Percentiles rank a stretch among this genome's conserved stretches.
These are phyloP conservation scores for Talaromyces sp. DNA, from an alignment of 2,329 filamentous ascomycete species.

Conservation along the genomic window DNA sequence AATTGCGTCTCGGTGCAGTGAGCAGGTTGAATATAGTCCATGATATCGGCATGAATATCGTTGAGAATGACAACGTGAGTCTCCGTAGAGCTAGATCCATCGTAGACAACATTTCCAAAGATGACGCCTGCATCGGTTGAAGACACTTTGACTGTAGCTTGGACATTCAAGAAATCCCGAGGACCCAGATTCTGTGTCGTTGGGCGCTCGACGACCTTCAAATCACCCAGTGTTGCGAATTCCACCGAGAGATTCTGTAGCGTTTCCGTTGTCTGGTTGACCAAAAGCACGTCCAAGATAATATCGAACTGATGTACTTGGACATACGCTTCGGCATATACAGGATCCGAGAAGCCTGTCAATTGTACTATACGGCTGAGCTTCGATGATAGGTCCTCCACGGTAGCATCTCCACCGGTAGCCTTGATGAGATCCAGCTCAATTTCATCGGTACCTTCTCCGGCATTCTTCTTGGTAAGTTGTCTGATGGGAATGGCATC, in stretches of 20 bases:
- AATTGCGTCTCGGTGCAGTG: conserved; percentile 97
- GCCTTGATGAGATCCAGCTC: conserved; percentile 90
- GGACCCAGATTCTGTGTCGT: conserved; percentile 93
- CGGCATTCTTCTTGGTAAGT: conserved; percentile 82
- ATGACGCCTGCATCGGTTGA: conserved; percentile 98
- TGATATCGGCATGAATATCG: conserved; percentile 97
- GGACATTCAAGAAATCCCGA: conserved; percentile 96
- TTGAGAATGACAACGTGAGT: conserved; percentile 97
- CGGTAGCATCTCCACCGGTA: conserved; percentile 79
- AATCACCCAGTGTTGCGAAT: conserved; percentile 94
- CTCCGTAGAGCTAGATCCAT: conserved; percentile 85
- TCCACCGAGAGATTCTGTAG: conserved; percentile 96
- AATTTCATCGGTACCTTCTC: conserved; percentile 78
- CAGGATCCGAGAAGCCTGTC: conserved; percentile 95
- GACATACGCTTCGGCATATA: conserved; percentile 98
- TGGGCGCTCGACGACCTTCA: conserved; percentile 95
- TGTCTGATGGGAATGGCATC: conserved; percentile 92
- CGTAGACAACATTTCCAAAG: conserved; percentile 97
- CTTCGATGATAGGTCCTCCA: conserved; percentile 88
- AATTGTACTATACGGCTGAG: conserved; percentile 94
- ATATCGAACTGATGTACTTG: conserved; percentile 99
- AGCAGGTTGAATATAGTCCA: conserved; percentile 99
- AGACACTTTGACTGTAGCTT: conserved; percentile 97
- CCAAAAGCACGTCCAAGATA: conserved; percentile 88
- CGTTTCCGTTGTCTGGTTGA: conserved; percentile 96